Evolutionary conservation across 495 filamentous ascomycete species (phyloP), one percentile per base, ranked within the genome.

Genomic region (Daldinia childiae): DNA sequence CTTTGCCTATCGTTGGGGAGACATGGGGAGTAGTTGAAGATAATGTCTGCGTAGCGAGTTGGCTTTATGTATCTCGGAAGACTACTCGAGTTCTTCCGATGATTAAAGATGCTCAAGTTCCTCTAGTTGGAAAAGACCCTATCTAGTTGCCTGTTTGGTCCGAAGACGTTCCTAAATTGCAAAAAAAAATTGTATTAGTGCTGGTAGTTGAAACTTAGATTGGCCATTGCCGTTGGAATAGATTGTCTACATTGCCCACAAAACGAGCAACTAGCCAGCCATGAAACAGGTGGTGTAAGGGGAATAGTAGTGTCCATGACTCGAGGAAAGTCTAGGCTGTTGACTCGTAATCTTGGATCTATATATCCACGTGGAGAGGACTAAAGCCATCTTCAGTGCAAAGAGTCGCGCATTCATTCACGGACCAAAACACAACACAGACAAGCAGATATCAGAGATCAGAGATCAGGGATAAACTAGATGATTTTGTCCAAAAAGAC

Each of bases 1-100:
- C 69, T 80, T 86, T 48, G 27, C 62, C 26, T 78, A 80, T 68
- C 70, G 77, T 56, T 66, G 70, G 27, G 75, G 68, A 84, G 80
- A 76, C 83, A 85, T 85, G 76, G 72, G 73, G 71, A 66, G 63
- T 29, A 41, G 43, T 32, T 36, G 34, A 29, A 61, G 45, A 50
- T n/a, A 62, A 43, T 34, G 57, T 48, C 55, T 52, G 38, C 15
- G 30, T 51, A 66, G 57, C 24, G n/a, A 52, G 48, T 68, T 64
- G 68, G 27, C 7, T 70, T 63, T 62, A 58, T 63, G 55, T 64
- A 50, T 50, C 62, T 60, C 62, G 58, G 38, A 66, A 64, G 43
- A 54, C 48, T 62, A 21, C 41, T 26, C 38, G 30, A 69, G n/a
- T 32, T 62, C 50, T 58, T 64, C 43, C 45, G 34, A 65, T 62